A percentile compares a stretch with the other conserved stretches of the same genome.
phyloP scores from a whole-genome alignment of 108 stramenopile genomes.

The Schizochytrium sp. region DNA sequence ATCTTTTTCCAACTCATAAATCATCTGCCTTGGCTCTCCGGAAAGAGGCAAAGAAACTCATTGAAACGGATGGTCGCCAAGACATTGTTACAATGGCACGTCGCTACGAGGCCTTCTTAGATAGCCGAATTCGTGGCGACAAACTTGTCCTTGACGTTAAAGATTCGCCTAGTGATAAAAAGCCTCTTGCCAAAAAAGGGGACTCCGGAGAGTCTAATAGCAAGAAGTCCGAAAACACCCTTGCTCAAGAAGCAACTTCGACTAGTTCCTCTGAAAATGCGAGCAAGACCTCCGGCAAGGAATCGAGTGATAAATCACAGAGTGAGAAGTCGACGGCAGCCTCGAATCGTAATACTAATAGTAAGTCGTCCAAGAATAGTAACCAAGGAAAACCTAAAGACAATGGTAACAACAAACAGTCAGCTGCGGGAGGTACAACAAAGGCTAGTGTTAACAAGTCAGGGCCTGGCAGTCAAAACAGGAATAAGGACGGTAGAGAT shows the following conservation, averaged over 20 bases:
- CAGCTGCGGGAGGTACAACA: no score
- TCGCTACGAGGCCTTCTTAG: constrained; percentile 28
- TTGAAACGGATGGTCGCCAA: constrained; percentile 9
- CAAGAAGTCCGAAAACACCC: neutral
- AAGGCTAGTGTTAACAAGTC: no score
- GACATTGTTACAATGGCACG: constrained; percentile 10
- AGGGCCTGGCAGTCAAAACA: neutral
- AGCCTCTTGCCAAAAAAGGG: neutral
- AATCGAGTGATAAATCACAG: no score
- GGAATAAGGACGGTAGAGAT: neutral
- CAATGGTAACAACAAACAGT: no score
- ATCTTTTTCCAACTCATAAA: neutral
- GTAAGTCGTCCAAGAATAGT: no score
- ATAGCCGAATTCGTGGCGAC: neutral
- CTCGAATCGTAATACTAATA: no score
- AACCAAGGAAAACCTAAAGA: no score
- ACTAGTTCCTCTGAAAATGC: neutral
- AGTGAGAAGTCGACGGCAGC: no score
- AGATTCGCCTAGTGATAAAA: neutral
- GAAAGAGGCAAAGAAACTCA: neutral
- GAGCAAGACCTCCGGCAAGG: neutral
- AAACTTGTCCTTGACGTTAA: neutral
- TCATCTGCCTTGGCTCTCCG: neutral
- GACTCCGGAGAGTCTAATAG: neutral
- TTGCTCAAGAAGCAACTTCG: neutral